These are phyloP conservation scores for Avena sativa DNA, from an alignment of 176 grass and related monocot species.

Conservation along the genomic window DNA sequence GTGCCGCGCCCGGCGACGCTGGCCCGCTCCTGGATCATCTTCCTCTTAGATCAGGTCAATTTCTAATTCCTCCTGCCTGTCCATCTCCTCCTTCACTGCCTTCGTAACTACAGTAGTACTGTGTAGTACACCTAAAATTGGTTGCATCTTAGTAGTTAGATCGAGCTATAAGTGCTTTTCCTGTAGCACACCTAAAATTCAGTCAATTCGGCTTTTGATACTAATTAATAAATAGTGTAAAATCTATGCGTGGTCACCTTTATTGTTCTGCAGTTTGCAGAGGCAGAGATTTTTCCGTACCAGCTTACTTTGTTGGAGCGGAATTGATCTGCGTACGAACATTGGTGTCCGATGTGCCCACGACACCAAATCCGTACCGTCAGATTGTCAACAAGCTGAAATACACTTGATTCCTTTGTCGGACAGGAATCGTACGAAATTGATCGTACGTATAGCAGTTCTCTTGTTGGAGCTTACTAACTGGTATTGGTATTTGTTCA, in stretches of 20 bases:
- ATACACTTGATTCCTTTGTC: too few relatives aligned
- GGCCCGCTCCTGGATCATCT: slow-evolving; percentile 71
- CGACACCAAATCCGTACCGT: too few relatives aligned
- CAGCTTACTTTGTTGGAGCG: background rate
- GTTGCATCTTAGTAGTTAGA: background rate
- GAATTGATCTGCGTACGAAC: too few relatives aligned
- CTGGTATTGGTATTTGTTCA: background rate
- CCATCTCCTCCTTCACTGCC: background rate
- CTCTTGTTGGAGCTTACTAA: background rate
- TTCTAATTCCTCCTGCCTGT: background rate
- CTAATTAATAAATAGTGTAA: background rate
- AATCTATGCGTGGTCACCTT: background rate
- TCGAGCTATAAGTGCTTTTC: background rate
- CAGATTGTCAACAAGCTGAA: too few relatives aligned
- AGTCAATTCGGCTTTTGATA: background rate
- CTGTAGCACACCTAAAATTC: background rate
- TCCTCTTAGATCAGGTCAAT: slow-evolving; percentile 87
- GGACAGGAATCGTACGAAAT: too few relatives aligned
- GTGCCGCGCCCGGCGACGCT: slow-evolving; percentile 60
- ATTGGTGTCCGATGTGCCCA: too few relatives aligned
- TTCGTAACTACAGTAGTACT: background rate
- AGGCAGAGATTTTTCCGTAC: background rate
- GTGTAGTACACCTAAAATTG: background rate
- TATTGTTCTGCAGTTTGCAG: background rate
- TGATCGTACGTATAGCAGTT: too few relatives aligned